Evolutionary conservation across 2,329 filamentous ascomycete genomes (phyloP).

Genomic region (Chaetomiaceae sp.): DNA sequence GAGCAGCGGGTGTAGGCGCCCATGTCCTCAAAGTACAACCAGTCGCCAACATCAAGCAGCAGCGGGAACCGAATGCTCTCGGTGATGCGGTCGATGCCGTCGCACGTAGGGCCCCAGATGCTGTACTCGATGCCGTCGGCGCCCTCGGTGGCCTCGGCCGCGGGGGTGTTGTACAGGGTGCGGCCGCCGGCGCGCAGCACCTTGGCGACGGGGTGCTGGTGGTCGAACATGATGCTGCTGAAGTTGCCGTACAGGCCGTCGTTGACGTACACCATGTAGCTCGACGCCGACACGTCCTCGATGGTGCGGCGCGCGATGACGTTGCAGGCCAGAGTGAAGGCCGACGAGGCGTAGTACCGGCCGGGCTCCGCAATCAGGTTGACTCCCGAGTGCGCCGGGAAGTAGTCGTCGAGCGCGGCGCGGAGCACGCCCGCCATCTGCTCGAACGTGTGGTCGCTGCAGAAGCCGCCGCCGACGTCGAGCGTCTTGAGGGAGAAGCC

Average conservation of each 20-base stretch:
- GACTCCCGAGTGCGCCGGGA: constrained; percentile 66
- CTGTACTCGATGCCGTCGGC: constrained; percentile 72
- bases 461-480: constrained; percentile 93
- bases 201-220: constrained; percentile 84
- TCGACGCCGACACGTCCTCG: constrained; percentile 59
- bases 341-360: constrained; percentile 89
- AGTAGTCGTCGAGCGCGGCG: constrained; percentile 78
- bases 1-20: constrained; percentile 98
- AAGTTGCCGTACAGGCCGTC: constrained; percentile 98
- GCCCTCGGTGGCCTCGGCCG: constrained; percentile 31
- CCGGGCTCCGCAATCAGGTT: constrained; percentile 94
- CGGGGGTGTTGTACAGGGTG: constrained; percentile 53
- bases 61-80: constrained; percentile 73
- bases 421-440: constrained; percentile 78
- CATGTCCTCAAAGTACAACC: constrained; percentile 99
- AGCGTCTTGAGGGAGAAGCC: constrained; percentile 82
- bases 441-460: constrained; percentile 77
- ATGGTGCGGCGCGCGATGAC: constrained; percentile 93
- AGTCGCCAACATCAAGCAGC: constrained; percentile 85
- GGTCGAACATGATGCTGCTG: constrained; percentile 98
- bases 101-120: constrained; percentile 96
- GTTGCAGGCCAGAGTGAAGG: constrained; percentile 93
- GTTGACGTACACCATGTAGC: constrained; percentile 97
- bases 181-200: constrained; percentile 62
- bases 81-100: constrained; percentile 93